These are phyloP conservation scores for Dovyalis caffra DNA, from an alignment of 345 rosid genomes.

Conservation along the genomic window DNA sequence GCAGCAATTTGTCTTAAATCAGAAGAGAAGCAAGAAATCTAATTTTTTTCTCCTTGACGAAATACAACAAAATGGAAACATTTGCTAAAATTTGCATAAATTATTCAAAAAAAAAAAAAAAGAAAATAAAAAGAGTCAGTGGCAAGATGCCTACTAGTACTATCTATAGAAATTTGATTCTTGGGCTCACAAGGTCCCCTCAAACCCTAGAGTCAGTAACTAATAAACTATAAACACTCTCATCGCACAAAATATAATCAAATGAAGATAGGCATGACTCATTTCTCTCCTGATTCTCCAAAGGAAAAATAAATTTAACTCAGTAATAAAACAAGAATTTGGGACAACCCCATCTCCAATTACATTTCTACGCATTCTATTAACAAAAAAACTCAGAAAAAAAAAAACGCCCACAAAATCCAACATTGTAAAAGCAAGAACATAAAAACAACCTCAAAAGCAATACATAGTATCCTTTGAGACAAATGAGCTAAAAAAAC, in stretches of 20 bases:
- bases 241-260: not conserved
- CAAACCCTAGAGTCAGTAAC: not conserved
- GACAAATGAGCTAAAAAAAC: not conserved
- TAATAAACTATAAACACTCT: not conserved
- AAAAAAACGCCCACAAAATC: conserved; percentile 18
- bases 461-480: not conserved
- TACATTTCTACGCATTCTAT: not conserved
- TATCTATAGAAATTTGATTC: not conserved
- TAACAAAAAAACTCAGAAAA: conserved; percentile 12
- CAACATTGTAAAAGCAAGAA: conserved; percentile 18
- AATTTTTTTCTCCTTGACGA: not conserved
- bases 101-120: not conserved
- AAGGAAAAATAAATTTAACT: not conserved
- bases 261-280: not conserved
- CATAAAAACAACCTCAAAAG: not conserved
- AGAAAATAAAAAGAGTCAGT: not conserved
- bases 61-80: not conserved
- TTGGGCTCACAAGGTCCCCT: not conserved
- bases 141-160: not conserved
- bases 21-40: not conserved
- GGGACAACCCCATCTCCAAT: conserved; percentile 1
- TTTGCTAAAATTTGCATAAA: not conserved
- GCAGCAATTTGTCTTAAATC: not conserved
- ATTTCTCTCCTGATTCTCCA: not conserved
- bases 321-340: not conserved